Percentiles rank a stretch among this genome's conserved stretches.
Conservation (phyloP, 2,329 filamentous ascomycete species). For the Ceratocystis alfenasii region DNA sequence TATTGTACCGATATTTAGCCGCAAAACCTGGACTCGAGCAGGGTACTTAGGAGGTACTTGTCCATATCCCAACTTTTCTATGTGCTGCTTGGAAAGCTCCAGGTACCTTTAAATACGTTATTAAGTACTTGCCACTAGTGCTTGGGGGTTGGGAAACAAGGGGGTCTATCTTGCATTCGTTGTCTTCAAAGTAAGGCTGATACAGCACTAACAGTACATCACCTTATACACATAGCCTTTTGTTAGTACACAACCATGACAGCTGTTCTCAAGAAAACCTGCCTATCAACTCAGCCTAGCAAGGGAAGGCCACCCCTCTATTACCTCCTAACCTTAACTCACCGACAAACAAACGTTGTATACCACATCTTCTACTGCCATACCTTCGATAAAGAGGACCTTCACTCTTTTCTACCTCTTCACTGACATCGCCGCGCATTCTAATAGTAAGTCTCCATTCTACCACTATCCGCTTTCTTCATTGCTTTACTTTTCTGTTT, state of each 20-base stretch:
- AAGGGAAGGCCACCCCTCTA: constrained; percentile 2
- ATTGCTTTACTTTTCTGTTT: not conserved
- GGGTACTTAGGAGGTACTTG: constrained; percentile 13
- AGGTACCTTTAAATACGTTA: not conserved
- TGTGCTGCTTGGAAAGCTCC: not conserved
- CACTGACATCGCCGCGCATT: constrained; percentile 17
- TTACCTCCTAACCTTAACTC: constrained; percentile 18
- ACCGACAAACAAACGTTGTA: constrained; percentile 23
- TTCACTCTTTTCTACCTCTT: constrained; percentile 21
- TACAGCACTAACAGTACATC: constrained; percentile 12
- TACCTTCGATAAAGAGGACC: constrained; percentile 21
- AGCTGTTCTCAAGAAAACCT: constrained; percentile 6
- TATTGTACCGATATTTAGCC: constrained; percentile 11
- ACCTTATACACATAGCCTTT: not conserved
- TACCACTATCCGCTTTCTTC: not conserved
- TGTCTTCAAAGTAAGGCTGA: not conserved
- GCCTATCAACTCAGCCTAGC: constrained; percentile 1
- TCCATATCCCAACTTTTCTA: not conserved
- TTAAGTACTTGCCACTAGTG: constrained; percentile 9
- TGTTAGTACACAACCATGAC: constrained; percentile 20
- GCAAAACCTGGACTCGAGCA: not conserved
- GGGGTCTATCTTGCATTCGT: constrained; percentile 2
- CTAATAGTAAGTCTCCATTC: constrained; percentile 16
- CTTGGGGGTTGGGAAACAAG: constrained; percentile 21
- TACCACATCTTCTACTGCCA: constrained; percentile 18